These are phyloP conservation scores for Fusarium staphyleae DNA, from an alignment of 2,329 filamentous ascomycete genomes.

Conservation along the genomic window DNA sequence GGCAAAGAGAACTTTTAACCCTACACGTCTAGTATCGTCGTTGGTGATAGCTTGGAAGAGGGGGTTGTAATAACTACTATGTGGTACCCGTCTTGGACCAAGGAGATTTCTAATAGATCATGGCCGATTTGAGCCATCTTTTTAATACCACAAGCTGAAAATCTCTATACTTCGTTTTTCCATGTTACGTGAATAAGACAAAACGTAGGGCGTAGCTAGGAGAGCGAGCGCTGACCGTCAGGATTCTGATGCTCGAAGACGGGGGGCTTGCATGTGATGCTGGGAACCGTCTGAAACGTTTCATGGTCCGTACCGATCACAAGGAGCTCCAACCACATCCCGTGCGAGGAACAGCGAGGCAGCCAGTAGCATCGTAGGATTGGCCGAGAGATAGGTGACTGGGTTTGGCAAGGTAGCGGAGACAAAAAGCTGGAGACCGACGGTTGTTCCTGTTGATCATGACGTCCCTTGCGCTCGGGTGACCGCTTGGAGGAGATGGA, in stretches of 20 bases:
- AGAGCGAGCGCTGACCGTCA: background rate
- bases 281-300: background rate
- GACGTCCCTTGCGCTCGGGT: too few relatives aligned
- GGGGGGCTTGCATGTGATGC: too few relatives aligned
- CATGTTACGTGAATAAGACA: too few relatives aligned
- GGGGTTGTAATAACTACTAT: conserved; percentile 10
- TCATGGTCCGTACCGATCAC: background rate
- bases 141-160: background rate
- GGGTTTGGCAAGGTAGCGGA: too few relatives aligned
- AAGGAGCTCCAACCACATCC: background rate
- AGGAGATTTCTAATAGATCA: background rate
- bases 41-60: conserved; percentile 4
- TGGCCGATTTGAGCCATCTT: background rate
- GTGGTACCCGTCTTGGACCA: background rate
- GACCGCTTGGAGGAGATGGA: too few relatives aligned
- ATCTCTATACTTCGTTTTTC: too few relatives aligned
- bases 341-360: background rate
- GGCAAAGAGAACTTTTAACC: conserved; percentile 68
- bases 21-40: background rate
- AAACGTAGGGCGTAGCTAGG: background rate
- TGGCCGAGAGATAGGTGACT: too few relatives aligned
- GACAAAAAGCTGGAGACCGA: too few relatives aligned
- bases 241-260: background rate
- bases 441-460: too few relatives aligned
- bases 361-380: background rate